Conservation (phyloP, 1,284 basidiomycete species). For the Ganoderma boninense region DNA sequence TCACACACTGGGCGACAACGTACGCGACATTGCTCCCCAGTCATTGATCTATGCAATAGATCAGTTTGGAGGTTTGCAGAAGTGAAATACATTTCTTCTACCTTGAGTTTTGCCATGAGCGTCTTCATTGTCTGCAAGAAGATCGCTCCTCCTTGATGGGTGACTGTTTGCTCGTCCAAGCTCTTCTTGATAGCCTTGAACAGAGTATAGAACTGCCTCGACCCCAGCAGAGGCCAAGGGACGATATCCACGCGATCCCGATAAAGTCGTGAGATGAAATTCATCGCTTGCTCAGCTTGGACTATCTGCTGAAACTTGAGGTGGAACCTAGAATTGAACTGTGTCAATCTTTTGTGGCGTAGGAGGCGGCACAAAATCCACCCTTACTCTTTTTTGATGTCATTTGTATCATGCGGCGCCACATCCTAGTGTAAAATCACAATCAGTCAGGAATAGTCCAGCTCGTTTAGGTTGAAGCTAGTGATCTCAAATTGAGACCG, state of each 20-base stretch:
- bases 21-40: constrained; percentile 69
- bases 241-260: constrained; percentile 63
- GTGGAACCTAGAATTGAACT: constrained; percentile 50
- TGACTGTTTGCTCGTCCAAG: constrained; percentile 56
- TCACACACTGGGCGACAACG: constrained; percentile 28
- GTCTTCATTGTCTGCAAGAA: constrained; percentile 68
- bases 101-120: constrained; percentile 74
- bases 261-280: constrained; percentile 67
- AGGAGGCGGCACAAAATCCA: not conserved
- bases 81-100: constrained; percentile 26
- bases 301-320: constrained; percentile 66
- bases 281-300: constrained; percentile 63
- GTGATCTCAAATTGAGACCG: not conserved
- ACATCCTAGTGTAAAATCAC: constrained; percentile 58
- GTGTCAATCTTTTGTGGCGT: not conserved
- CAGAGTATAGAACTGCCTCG: constrained; percentile 61
- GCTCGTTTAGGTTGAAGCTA: not conserved
- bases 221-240: constrained; percentile 74
- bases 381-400: constrained; percentile 64
- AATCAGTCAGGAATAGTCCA: not conserved
- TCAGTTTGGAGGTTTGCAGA: not conserved
- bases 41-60: constrained; percentile 58
- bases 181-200: constrained; percentile 55
- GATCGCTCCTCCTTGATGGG: constrained; percentile 58
- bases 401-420: constrained; percentile 60